Base-by-base conservation (phyloP, 176 grass and related monocot species). In the Saccharum officinarum region DNA sequence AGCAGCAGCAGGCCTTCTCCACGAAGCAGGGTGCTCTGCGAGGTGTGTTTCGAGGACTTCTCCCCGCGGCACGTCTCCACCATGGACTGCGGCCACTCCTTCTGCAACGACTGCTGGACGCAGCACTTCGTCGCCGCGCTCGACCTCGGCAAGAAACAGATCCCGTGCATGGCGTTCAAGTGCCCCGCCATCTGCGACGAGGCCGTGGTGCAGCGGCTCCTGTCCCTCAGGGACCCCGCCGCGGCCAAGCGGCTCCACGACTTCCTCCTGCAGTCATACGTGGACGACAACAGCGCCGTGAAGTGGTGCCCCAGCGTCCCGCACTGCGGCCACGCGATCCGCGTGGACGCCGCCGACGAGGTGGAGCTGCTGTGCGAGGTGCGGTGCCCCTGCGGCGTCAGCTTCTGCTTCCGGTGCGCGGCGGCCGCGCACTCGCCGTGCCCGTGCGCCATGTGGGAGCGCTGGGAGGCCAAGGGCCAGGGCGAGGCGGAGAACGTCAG, bases 91-190 rank as follows among this genome's bases (percentile, higher is more conserved):
- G 91, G 91, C 22, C 91, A 90, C 23, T 68, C 36, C 57, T 92
- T 87, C 73, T 92, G 91, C 82, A 85, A 90, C 67, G 71, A 63
- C 62, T 92, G 87, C 78, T 93, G 91, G 91, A 90, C 88, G 15
- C 67, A 82, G 41, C 47, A 93, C 80, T 93, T 93, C 41, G 22
- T 64, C 23, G 44, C 86, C 23, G 17, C 47, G 4, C 49, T 93
- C 7, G 72, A 85, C 10, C 18, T 41, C 50, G 91, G 87, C 38
- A 64, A 84, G n/a, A 93, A 73, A 30, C 88, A 84, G 64, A 82
- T 93, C 16, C 72, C 22, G 68, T 93, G 91, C 73, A 93, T 93
- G 85, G 81, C 64, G 76, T 57, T 87, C 8, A 79, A 77, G 22
- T 93, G 91, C 22, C 36, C 37, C 6, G 85, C 59, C 67, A 82